These are phyloP conservation scores for Alternaria arbusti DNA, from an alignment of 2,329 filamentous ascomycete genomes.

Conservation along the genomic window DNA sequence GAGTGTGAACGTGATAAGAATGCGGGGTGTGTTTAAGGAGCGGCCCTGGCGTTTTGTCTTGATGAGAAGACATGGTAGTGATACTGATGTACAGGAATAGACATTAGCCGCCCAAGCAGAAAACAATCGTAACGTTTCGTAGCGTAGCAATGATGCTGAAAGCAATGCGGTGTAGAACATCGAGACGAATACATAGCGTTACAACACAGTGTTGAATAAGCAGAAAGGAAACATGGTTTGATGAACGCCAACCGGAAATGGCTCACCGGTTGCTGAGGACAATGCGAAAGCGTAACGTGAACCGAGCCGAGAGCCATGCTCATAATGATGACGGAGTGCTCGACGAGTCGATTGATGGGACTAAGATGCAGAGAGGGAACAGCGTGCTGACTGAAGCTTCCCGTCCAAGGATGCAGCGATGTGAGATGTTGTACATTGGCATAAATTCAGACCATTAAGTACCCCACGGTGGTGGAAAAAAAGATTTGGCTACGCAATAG, in stretches of 20 bases:
- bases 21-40: constrained; percentile 13
- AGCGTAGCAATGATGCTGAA: background rate
- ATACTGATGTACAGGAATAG: background rate
- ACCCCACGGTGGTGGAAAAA: background rate
- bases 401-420: background rate
- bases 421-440: background rate
- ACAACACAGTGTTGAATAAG: background rate
- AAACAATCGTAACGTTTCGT: background rate
- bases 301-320: background rate
- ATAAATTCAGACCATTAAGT: background rate
- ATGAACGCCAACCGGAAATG: background rate
- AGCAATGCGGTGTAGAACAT: background rate
- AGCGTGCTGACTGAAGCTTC: background rate
- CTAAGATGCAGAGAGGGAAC: background rate
- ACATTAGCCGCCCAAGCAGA: background rate
- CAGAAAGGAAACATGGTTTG: background rate
- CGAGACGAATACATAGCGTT: background rate
- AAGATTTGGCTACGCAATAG: background rate
- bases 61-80: background rate
- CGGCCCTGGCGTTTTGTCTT: constrained; percentile 26
- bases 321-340: background rate
- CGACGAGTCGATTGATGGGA: background rate
- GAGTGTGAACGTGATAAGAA: background rate
- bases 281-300: background rate
- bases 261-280: background rate